Evolutionary conservation across 257 asterid species (phyloP), one percentile per base, ranked within the genome.

Genomic region (Anisodus acutangulus): DNA sequence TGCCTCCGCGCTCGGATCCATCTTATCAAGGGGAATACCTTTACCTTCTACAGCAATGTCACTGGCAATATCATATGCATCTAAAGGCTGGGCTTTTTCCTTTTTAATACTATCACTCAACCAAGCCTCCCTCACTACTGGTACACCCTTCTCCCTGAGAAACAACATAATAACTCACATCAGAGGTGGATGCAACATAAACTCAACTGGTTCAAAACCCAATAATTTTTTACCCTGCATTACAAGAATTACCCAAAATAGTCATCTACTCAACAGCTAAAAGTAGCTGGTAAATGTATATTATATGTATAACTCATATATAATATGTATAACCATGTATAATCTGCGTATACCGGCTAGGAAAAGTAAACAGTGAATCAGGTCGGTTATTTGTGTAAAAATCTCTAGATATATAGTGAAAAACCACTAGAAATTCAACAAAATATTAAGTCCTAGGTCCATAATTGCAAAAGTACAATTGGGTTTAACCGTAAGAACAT

Each of bases 111-210:
- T 89, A 76, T 94, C 97, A 7, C 45, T 68, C 85, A 96, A 84
- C 99, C 99, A 96, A 43, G 91, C 90, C 84, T 96, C 99, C 37
- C 94, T 87, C 26, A 94, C 97, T 9, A 94, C 89, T 0, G 95
- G 93, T 79, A 93, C 87, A 53, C 90, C 92, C 86, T 88, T 90
- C 81, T 94, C 98, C 91, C 99, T 96, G 87, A 64, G 67, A 37
- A 26, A 82, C 45, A 9, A 8, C 35, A 31, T 63, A 47, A 47
- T 19, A 19, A 4, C 41, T 10, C 80, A 5, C 0, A 19, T 71
- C 17, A 13, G n/a, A 55, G 60, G 60, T 0, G 60, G 17, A 71
- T 71, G 79, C 58, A n/a, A 9, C 79, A 45, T 71, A 45, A 71
- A 71, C 37, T 4, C 57, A 11, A 12, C 37, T 0, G 2, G 9